These are phyloP conservation scores for Citrullus amarus DNA, from an alignment of 306 rosid genomes.

Conservation along the genomic window DNA sequence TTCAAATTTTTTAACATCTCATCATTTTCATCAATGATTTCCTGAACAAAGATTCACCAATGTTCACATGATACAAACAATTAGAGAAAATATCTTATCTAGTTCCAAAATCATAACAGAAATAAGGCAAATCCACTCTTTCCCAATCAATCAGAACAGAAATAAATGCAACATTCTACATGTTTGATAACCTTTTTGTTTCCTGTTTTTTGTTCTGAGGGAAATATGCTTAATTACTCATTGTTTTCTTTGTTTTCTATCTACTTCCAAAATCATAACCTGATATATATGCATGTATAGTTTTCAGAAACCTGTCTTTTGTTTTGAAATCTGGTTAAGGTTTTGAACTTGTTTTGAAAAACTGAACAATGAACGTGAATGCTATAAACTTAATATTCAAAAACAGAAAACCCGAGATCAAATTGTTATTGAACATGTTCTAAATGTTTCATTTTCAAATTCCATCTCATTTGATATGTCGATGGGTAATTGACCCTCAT, in stretches of 20 bases:
- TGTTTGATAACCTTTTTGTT: background rate
- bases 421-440: background rate
- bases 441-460: background rate
- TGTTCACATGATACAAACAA: background rate
- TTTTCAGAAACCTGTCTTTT: background rate
- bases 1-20: constrained; percentile 42
- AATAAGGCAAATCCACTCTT: background rate
- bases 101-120: too few relatives aligned
- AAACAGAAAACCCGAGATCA: background rate
- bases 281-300: too few relatives aligned
- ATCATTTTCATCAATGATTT: constrained; percentile 45
- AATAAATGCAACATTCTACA: background rate
- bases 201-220: background rate
- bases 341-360: background rate
- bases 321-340: background rate
- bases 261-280: background rate
- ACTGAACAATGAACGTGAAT: background rate
- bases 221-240: background rate
- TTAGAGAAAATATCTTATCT: background rate
- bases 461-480: background rate
- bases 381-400: background rate
- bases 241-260: background rate
- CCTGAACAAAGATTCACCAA: constrained; percentile 29
- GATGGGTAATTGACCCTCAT: background rate
- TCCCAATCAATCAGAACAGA: background rate